phyloP scores from a whole-genome alignment of 495 filamentous ascomycete genomes.

The Zalerion maritima region DNA sequence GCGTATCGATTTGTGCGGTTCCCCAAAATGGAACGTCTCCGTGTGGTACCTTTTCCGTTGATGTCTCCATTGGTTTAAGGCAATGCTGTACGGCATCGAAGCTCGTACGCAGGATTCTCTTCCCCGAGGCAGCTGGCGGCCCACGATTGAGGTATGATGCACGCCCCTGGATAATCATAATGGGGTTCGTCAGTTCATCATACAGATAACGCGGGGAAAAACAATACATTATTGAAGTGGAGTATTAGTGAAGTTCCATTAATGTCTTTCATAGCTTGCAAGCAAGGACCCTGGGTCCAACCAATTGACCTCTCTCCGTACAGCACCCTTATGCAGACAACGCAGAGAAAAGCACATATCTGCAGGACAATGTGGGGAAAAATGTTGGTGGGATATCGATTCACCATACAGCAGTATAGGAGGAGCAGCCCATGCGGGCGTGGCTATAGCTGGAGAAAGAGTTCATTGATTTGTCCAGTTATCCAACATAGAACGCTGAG shows the following conservation, averaged over 20 bases:
- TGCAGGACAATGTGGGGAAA: constrained; percentile 4
- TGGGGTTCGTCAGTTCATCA: constrained; percentile 1
- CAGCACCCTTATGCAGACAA: constrained; percentile 1
- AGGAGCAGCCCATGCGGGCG: no score
- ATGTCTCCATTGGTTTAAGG: constrained; percentile 4
- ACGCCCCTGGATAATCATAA: not conserved
- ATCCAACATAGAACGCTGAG: no score
- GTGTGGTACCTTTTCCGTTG: constrained; percentile 3
- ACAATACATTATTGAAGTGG: constrained; percentile 3
- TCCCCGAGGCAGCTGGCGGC: constrained; percentile 8
- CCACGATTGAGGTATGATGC: constrained; percentile 5
- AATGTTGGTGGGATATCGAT: constrained; percentile 2
- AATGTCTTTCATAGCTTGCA: constrained; percentile 2
- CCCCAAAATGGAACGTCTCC: constrained; percentile 2
- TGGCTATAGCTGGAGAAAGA: no score
- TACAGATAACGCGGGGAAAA: constrained; percentile 2
- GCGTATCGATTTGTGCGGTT: not conserved
- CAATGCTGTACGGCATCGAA: constrained; percentile 6
- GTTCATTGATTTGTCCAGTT: not conserved
- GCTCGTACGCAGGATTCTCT: constrained; percentile 7
- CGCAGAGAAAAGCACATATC: constrained; percentile 3
- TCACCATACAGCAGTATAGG: constrained; percentile 4
- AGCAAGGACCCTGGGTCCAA: constrained; percentile 2
- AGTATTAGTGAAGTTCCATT: constrained; percentile 2
- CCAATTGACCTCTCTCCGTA: constrained; percentile 3